phyloP scores from a whole-genome alignment of 2,329 filamentous ascomycete genomes.

The Arthrocladium fulminans region DNA sequence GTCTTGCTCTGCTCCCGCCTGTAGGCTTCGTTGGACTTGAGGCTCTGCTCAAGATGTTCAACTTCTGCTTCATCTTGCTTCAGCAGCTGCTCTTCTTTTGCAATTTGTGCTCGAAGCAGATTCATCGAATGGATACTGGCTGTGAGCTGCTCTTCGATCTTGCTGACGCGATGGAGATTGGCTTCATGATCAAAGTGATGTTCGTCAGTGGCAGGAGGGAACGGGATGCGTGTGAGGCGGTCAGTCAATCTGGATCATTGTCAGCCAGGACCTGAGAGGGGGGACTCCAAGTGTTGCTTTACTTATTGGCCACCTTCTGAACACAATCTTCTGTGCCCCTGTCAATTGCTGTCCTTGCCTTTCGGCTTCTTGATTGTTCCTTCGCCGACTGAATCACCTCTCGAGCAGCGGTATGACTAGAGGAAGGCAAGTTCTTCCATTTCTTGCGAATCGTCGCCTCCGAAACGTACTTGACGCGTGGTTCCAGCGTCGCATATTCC shows the following conservation, averaged over 20 bases:
- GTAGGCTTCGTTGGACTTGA: slow-evolving; percentile 8
- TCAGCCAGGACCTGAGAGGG: neutral
- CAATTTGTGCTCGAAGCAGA: slow-evolving; percentile 10
- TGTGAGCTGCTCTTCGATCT: slow-evolving; percentile 10
- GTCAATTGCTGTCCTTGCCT: neutral
- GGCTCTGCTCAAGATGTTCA: slow-evolving; percentile 4
- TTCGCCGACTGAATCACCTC: slow-evolving; percentile 6
- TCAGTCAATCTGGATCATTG: slow-evolving; percentile 4
- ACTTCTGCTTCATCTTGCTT: slow-evolving; percentile 9
- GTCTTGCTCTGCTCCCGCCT: slow-evolving; percentile 8
- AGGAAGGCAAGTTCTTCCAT: slow-evolving; percentile 10
- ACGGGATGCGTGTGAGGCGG: slow-evolving; percentile 8
- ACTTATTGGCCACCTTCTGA: slow-evolving; percentile 6
- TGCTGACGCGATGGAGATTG: slow-evolving; percentile 5
- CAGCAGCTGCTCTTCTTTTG: slow-evolving; percentile 9
- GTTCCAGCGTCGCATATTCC: slow-evolving; percentile 1
- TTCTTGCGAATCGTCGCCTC: slow-evolving; percentile 12
- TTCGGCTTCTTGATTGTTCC: slow-evolving; percentile 4
- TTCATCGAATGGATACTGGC: slow-evolving; percentile 9
- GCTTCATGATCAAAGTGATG: slow-evolving; percentile 10
- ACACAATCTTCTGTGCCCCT: slow-evolving; percentile 5
- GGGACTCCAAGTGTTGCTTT: neutral
- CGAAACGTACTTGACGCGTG: slow-evolving; percentile 7
- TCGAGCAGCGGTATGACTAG: slow-evolving; percentile 1
- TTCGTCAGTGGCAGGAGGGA: slow-evolving; percentile 10